Percentiles rank a stretch among this genome's conserved stretches.
These are phyloP conservation scores for Peronospora destructor DNA, from an alignment of 352 stramenopile genomes.

Conservation along the genomic window DNA sequence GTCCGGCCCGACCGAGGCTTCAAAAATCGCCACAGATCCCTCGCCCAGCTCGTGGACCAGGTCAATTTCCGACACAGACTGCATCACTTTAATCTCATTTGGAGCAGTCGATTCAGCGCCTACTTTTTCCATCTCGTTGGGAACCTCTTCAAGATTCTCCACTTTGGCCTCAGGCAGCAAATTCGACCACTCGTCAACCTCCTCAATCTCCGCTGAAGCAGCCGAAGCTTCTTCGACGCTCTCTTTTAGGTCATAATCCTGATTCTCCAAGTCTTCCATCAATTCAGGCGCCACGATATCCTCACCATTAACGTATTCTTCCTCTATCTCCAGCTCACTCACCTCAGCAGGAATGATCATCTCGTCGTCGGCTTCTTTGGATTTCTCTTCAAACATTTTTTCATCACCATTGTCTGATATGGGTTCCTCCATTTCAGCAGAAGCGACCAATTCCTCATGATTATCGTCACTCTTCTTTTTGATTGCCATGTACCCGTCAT, in stretches of 20 bases:
- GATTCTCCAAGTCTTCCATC: background rate
- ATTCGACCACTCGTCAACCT: background rate
- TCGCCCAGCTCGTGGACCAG: conserved; percentile 5
- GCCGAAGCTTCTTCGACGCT: conserved; percentile 1
- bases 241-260: background rate
- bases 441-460: background rate
- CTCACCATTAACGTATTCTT: background rate
- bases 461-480: background rate
- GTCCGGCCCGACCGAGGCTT: conserved; percentile 12
- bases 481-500: background rate
- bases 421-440: background rate
- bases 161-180: conserved; percentile 1
- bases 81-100: conserved; percentile 3
- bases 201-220: background rate
- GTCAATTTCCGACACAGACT: conserved; percentile 6
- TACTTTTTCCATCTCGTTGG: conserved; percentile 4
- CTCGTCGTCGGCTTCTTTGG: background rate
- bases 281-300: background rate
- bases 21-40: conserved; percentile 11
- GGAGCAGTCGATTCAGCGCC: background rate
- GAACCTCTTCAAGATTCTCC: background rate
- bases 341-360: conserved; percentile 2
- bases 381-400: conserved; percentile 6
- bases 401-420: background rate
- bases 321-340: conserved; percentile 6